Evolutionary conservation across 2,329 filamentous ascomycete genomes (phyloP), one percentile per base, ranked within the genome.

Genomic region (Colletotrichum lindemuthianum): DNA sequence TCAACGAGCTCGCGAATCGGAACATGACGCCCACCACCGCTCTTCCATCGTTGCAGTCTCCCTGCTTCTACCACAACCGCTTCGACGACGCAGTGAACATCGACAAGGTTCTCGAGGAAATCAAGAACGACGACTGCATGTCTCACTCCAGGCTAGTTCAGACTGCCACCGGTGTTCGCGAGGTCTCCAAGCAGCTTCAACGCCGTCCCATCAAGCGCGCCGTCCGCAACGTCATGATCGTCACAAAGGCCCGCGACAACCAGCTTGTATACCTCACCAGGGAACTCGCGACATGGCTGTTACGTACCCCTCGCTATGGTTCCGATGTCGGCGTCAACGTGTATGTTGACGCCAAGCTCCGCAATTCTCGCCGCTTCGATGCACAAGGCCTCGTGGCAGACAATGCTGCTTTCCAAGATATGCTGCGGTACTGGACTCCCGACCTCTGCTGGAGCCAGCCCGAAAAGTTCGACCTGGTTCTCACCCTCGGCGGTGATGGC

Each of bases 11-110:
- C 51, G 83, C 82, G 64, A 73, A 73, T 59, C 74, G 74, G 70
- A 73, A 75, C 70, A 70, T 76, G 70, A 79, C 81, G 41, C 75
- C 75, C 66, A 82, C 70, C 74, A 85, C 72, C 68, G 82, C 85
- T 13, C 84, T 94, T 69, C 86, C 90, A 10, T 85, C 90, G 9
- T 81, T 98, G 57, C 90, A 95, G 71, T 97, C 94, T 48, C 96
- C 96, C 12, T 99, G 96, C 81, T 99, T 97, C 80, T 98, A 97
- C 81, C 96, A 99, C 79, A 92, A 96, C 79, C 89, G 95, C 67
- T 99, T 99, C 74, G 96, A 97, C 72, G 93, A 97, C 75, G 92
- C 94, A 8, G 93, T 99, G 71, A 93, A 99, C 76, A 93, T 98
- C 64, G 92, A 96, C 70, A 96, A 92, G 78, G 93, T 99, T 6